Conservation (phyloP, 306 rosid genomes). For the Cajanus cajan region DNA sequence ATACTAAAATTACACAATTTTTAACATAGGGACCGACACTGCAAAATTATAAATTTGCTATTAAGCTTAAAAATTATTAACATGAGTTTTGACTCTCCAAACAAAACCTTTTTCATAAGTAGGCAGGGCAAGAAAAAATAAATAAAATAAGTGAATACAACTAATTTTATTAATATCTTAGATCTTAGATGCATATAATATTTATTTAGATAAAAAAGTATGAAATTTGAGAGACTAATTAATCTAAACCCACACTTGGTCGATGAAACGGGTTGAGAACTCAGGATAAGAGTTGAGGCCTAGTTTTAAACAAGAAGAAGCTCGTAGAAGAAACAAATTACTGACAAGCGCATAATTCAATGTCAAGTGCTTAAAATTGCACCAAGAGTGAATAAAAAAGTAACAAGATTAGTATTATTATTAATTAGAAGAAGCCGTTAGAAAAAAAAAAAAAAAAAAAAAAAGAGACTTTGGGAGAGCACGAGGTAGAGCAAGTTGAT, state of each 20-base stretch:
- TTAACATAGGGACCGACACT: too few relatives aligned
- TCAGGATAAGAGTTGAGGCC: neutral
- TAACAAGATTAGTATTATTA: neutral
- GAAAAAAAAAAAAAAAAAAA: conserved; percentile 17
- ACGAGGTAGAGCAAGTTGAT: conserved; percentile 63
- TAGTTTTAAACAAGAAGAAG: neutral
- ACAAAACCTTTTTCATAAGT: neutral
- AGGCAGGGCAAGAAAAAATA: neutral
- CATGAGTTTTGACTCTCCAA: too few relatives aligned
- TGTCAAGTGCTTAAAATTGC: conserved; percentile 38
- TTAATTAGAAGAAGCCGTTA: conserved; percentile 30
- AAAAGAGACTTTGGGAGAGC: conserved; percentile 47
- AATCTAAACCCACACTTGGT: neutral
- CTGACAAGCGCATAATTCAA: conserved; percentile 23
- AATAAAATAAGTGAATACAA: neutral
- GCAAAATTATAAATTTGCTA: too few relatives aligned
- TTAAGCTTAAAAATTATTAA: too few relatives aligned
- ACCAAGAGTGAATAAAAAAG: conserved; percentile 4
- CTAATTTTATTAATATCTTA: neutral
- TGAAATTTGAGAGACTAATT: neutral
- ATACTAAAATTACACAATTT: too few relatives aligned
- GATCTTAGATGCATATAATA: too few relatives aligned
- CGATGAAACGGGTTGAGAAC: neutral
- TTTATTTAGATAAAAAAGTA: too few relatives aligned
- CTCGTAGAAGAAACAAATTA: conserved; percentile 24